These are phyloP conservation scores for Friedmanniomyces simplex DNA, from an alignment of 495 filamentous ascomycete species.

Conservation along the genomic window DNA sequence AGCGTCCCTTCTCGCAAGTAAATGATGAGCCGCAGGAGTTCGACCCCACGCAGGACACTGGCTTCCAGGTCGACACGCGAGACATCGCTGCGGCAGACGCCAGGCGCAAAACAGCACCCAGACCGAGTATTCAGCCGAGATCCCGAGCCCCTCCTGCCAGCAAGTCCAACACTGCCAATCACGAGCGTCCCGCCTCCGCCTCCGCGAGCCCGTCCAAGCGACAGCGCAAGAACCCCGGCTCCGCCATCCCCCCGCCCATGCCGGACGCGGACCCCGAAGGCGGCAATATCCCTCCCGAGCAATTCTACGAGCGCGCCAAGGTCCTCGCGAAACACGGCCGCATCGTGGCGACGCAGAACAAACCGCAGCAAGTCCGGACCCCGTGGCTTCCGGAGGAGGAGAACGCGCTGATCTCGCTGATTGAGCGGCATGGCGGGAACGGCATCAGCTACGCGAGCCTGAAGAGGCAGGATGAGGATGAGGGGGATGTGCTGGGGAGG, in stretches of 20 bases:
- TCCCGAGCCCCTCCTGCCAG: not conserved
- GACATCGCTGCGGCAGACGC: conserved; percentile 9
- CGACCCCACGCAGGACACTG: conserved; percentile 22
- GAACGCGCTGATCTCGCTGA: conserved; percentile 38
- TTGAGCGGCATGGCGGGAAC: conserved; percentile 36
- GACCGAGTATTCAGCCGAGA: conserved; percentile 2
- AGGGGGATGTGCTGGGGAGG: not conserved
- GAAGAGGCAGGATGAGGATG: conserved; percentile 22
- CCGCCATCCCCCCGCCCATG: conserved; percentile 7
- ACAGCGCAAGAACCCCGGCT: conserved; percentile 17
- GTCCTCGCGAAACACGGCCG: conserved; percentile 19
- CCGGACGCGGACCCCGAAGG: conserved; percentile 1
- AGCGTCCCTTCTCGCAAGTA: conserved; percentile 10
- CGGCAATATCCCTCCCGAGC: not conserved
- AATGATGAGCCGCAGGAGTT: conserved; percentile 14
- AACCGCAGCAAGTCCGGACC: conserved; percentile 36
- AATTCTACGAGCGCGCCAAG: conserved; percentile 16
- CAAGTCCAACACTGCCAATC: not conserved
- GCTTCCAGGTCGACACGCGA: conserved; percentile 22
- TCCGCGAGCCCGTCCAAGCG: conserved; percentile 6
- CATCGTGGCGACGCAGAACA: not conserved
- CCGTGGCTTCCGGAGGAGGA: conserved; percentile 42
- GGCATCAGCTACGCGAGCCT: conserved; percentile 46
- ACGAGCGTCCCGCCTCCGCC: not conserved
- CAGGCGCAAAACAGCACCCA: conserved; percentile 3